Evolutionary conservation across 2,329 filamentous ascomycete species (phyloP), one percentile per base, ranked within the genome.

Genomic region (Penicillium sclerotigenum): DNA sequence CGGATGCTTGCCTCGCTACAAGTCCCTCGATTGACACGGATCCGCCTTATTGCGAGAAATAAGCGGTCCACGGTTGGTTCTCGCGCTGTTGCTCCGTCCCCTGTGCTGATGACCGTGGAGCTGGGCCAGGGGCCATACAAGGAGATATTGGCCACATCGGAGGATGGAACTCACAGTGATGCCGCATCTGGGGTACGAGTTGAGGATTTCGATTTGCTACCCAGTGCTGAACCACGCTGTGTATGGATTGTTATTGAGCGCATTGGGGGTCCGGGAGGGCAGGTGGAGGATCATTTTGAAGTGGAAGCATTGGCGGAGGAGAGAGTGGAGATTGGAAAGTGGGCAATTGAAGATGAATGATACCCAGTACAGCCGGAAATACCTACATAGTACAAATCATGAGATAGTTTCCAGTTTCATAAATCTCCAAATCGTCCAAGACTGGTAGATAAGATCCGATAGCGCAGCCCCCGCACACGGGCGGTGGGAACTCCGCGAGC

Each of bases 191-290:
- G 84, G 0, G 80, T 95, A 26, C 81, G 89, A 47, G 89, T 88
- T 1, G 79, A 84, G 14, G 87, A 93, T 60, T 81, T 95, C 49
- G 87, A 95, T 73, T 75, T 96, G 40, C 84, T 86, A 42, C 88
- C 90, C 0, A 80, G 77, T n/a, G 73, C 82, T 60, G 76, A 79
- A 55, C 74, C 74, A 29, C 74, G 82, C 20, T 86, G 86, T 18
- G 71, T 91, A 55, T 95, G 89, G 88, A 78, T 97, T 51, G 87
- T 96, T 6, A 77, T 97, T 40, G 91, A 97, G 73, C 82, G 88
- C 61, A 82, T 93, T 66, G 88, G 86, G n/a, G 82, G 81, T 11
- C 79, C 78, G 42, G 75, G 75, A 5, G 79, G 84, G 81, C 74
- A 77, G 54, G 72, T 76, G 11, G 71, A 75, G 52, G 75, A 77